phyloP scores from a whole-genome alignment of 768 basidiomycete genomes.

The Pleurotus salmoneostramineus region DNA sequence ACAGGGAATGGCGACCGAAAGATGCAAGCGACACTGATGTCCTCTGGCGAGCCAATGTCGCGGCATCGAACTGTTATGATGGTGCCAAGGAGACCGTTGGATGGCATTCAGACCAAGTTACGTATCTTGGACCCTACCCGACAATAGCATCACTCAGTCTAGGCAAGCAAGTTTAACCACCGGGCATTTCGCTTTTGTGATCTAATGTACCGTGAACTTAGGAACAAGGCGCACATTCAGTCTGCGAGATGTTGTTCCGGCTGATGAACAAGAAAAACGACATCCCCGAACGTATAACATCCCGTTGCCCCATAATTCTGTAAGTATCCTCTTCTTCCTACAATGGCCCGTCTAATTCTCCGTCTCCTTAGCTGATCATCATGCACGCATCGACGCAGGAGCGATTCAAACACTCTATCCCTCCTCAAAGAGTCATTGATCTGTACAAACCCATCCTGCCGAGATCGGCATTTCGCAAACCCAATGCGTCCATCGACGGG shows the following conservation, averaged over 20 bases:
- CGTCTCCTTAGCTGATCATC: slow-evolving; percentile 56
- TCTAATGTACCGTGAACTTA: slow-evolving; percentile 17
- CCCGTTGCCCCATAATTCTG: slow-evolving; percentile 76
- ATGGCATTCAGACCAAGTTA: slow-evolving; percentile 77
- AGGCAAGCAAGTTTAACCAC: slow-evolving; percentile 34
- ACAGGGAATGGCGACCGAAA: slow-evolving; percentile 58
- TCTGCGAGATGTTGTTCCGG: slow-evolving; percentile 72
- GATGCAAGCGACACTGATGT: slow-evolving; percentile 10
- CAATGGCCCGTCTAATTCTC: slow-evolving; percentile 1
- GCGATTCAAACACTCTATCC: slow-evolving; percentile 75
- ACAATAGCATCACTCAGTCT: slow-evolving; percentile 85
- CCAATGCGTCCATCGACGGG: background rate
- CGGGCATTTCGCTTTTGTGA: background rate
- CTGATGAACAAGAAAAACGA: slow-evolving; percentile 51
- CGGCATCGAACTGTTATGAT: slow-evolving; percentile 81
- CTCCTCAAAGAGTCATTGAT: slow-evolving; percentile 68
- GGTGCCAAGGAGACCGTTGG: slow-evolving; percentile 82
- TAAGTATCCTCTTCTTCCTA: slow-evolving; percentile 24
- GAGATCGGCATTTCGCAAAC: slow-evolving; percentile 10
- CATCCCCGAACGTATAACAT: slow-evolving; percentile 73
- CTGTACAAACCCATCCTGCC: slow-evolving; percentile 62
- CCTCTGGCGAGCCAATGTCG: slow-evolving; percentile 78
- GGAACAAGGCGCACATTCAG: slow-evolving; percentile 71
- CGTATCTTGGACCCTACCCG: slow-evolving; percentile 78
- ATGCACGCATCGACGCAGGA: slow-evolving; percentile 89